A percentile compares a stretch with the other conserved stretches of the same genome.
Conservation (phyloP, 208 protist species). For the Wallacemonas collosoma region DNA sequence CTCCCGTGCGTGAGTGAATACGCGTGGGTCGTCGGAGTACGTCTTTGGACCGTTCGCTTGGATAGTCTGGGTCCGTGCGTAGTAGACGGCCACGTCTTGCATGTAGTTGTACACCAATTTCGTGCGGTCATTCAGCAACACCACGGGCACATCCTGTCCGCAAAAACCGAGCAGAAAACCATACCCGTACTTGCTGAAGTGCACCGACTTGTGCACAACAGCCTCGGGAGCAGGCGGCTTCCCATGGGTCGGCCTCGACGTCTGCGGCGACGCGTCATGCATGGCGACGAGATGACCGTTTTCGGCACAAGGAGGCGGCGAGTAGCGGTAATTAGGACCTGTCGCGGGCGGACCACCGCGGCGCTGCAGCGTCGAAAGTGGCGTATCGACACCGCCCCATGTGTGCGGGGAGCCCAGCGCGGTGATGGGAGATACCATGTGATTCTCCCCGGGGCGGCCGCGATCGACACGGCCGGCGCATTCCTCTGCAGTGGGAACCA, state of each 20-base stretch:
- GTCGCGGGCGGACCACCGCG: neutral
- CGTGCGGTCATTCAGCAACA: conserved; percentile 63
- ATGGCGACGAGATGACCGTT: no score
- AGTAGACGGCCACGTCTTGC: conserved; percentile 41
- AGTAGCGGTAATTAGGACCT: neutral
- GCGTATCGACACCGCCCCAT: neutral
- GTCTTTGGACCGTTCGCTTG: conserved; percentile 15
- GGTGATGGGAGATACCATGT: neutral
- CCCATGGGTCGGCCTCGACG: neutral
- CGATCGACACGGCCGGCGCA: neutral
- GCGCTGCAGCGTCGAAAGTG: neutral
- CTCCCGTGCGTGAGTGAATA: neutral
- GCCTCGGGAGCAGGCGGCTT: conserved; percentile 30
- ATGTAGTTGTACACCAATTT: conserved; percentile 43
- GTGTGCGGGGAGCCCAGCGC: neutral
- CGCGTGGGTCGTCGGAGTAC: conserved; percentile 8
- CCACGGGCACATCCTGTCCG: conserved; percentile 22
- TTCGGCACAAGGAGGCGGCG: neutral
- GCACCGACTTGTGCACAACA: conserved; percentile 36
- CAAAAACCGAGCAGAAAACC: conserved; percentile 32
- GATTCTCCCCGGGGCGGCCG: neutral
- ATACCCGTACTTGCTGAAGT: conserved; percentile 57
- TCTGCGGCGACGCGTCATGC: neutral
- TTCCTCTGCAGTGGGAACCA: neutral
- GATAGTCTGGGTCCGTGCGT: conserved; percentile 21